A percentile compares a stretch with the other conserved stretches of the same genome.
phyloP scores from a whole-genome alignment of 2,329 filamentous ascomycete genomes.

The Beauveria bassiana region DNA sequence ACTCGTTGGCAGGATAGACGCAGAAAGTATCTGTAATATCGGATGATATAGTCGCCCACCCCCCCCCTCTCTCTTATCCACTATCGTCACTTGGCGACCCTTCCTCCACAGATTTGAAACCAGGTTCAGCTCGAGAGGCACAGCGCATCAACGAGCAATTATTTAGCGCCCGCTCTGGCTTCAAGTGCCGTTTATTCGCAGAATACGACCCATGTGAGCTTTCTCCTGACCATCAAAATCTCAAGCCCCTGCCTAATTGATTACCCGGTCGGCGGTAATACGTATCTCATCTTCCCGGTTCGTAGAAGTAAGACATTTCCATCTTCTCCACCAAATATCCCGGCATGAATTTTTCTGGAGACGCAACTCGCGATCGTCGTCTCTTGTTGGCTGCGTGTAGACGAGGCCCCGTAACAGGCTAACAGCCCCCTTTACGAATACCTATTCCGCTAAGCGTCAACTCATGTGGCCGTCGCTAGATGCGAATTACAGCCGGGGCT shows the following conservation, averaged over 20 bases:
- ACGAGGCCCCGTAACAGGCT: background rate
- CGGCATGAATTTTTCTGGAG: background rate
- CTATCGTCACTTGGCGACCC: background rate
- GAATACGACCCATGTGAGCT: background rate
- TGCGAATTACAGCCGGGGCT: background rate
- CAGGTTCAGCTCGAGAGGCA: background rate
- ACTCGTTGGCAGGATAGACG: background rate
- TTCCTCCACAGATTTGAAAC: conserved; percentile 8
- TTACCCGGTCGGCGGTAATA: no score
- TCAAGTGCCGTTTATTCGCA: background rate
- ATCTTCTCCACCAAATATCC: background rate
- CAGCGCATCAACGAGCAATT: background rate
- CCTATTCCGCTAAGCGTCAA: background rate
- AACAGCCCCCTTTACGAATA: background rate
- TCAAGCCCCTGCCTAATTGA: background rate
- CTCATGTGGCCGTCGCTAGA: background rate
- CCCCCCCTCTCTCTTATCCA: background rate
- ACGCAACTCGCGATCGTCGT: background rate
- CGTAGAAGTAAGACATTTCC: background rate
- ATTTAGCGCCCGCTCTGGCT: background rate
- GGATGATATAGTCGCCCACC: background rate
- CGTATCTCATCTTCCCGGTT: no score
- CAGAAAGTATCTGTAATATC: background rate
- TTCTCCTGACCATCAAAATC: background rate
- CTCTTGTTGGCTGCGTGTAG: background rate